Evolutionary conservation across 1,284 basidiomycete genomes (phyloP).

Genomic region (Athelia sp.): DNA sequence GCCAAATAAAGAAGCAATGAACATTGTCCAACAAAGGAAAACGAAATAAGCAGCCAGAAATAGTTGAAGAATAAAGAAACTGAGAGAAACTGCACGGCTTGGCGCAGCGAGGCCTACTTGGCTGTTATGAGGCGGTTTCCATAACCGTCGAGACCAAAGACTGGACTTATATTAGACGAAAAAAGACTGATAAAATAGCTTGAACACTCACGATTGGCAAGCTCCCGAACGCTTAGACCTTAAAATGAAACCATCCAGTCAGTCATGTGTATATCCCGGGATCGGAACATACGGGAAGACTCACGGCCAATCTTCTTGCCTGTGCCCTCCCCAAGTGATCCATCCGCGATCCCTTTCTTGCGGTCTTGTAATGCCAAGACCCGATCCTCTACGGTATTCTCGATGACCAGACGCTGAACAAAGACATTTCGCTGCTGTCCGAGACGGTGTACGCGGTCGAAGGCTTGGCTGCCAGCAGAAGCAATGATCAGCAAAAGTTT

Average conservation of each 20-base stretch:
- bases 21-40: too few relatives aligned
- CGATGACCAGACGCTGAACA: conserved; percentile 57
- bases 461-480: conserved; percentile 13
- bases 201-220: conserved; percentile 33
- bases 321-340: conserved; percentile 53
- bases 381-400: conserved; percentile 56
- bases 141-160: neutral
- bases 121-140: neutral
- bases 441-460: conserved; percentile 41
- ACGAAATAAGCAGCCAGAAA: too few relatives aligned
- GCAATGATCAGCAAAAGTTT: conserved; percentile 26
- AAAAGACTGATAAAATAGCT: conserved; percentile 25
- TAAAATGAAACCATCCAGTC: conserved; percentile 1
- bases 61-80: too few relatives aligned
- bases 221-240: conserved; percentile 40
- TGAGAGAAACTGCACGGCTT: too few relatives aligned
- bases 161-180: conserved; percentile 13
- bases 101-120: too few relatives aligned
- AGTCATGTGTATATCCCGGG: neutral
- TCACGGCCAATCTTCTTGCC: conserved; percentile 51
- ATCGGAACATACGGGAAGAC: conserved; percentile 20
- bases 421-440: conserved; percentile 49
- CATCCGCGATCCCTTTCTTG: conserved; percentile 55
- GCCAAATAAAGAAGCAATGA: too few relatives aligned
- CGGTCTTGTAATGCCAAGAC: conserved; percentile 52